Base-by-base conservation (phyloP, 495 filamentous ascomycete species). In the Hypoxylon fuscum region DNA sequence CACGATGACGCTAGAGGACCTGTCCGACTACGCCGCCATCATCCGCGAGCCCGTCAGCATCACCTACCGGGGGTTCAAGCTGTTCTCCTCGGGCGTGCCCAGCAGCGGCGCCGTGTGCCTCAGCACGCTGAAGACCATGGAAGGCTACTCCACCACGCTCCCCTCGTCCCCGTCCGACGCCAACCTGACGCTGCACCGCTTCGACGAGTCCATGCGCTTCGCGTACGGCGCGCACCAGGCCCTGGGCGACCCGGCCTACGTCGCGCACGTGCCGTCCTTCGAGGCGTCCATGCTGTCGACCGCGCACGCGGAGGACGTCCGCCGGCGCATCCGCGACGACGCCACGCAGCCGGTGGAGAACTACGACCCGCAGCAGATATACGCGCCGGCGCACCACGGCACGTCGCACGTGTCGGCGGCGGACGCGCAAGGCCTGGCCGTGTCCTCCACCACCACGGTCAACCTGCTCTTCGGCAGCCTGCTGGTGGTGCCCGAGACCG, bases 191-290 rank as follows among this genome's bases (percentile, higher is more conserved):
- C 88, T 87, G 1, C 93, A 97, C 75, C 84, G 92, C 3, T 79
- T 96, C 49, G 86, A 91, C 57, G 93, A 97, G 75, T 88, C 90
- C 2, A 92, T 95, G 71, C 84, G 92, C 14, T 96, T 94, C 74
- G 91, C 85, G 1, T 97, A 96, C 71, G 93, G 73, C 80, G 88
- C 83, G 74, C 74, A 84, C 77, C 25, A 73, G 17, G 78, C 88
- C 2, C 78, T 97, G 1, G 93, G 92, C 12, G 93, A 97, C 71
- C 93, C 93, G 0, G 74, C 70, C 0, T 97, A 90, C 68, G 79
- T 93, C 2, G 47, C 75, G 2, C 70, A 77, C 18, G 88, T 87
- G 60, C 78, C 90, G 50, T 64, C 73, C 5, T 66, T 71, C 32
- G 72, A 81, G 20, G 18, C 40, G 5, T 69, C 80, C 1, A 91